Evolutionary conservation across 306 rosid genomes (phyloP).

Genomic region (Sicyos baderoa): DNA sequence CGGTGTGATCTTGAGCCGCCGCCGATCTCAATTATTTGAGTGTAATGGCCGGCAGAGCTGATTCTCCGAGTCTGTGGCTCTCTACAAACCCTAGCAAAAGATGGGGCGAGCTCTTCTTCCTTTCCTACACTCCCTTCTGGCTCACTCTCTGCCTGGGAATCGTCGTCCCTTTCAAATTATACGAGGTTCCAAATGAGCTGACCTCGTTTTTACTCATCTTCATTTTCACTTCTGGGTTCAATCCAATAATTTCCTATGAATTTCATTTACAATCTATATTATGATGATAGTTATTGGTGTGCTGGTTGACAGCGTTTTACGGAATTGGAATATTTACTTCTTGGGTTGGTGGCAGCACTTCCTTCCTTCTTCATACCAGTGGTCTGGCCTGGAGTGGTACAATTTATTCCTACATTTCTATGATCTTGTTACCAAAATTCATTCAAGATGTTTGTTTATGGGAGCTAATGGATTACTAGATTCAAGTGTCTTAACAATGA

Average conservation of each 20-base stretch:
- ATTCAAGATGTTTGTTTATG: background rate
- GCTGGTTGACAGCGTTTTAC: conserved; percentile 53
- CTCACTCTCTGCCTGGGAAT: conserved; percentile 87
- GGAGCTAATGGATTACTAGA: background rate
- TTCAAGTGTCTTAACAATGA: background rate
- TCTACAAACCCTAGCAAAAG: conserved; percentile 77
- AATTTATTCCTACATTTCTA: background rate
- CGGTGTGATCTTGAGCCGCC: too few species aligned
- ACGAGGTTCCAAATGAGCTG: conserved; percentile 47
- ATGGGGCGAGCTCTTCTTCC: conserved; percentile 90
- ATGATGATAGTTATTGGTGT: background rate
- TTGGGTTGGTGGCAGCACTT: conserved; percentile 73
- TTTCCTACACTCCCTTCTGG: conserved; percentile 87
- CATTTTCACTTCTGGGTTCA: too few species aligned
- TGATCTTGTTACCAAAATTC: background rate
- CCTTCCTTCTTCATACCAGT: conserved; percentile 80
- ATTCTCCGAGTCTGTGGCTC: conserved; percentile 53
- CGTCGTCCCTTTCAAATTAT: conserved; percentile 70
- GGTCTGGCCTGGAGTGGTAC: conserved; percentile 70
- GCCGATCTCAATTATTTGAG: too few species aligned
- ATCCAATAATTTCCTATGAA: too few species aligned
- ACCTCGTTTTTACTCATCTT: too few species aligned
- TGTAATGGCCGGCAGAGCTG: too few species aligned
- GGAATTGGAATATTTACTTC: conserved; percentile 81
- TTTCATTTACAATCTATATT: too few species aligned